Percentiles rank a stretch among this genome's conserved stretches.
Conservation (phyloP, 805 yeast species). For the Saccharomycopsis javanensis region DNA sequence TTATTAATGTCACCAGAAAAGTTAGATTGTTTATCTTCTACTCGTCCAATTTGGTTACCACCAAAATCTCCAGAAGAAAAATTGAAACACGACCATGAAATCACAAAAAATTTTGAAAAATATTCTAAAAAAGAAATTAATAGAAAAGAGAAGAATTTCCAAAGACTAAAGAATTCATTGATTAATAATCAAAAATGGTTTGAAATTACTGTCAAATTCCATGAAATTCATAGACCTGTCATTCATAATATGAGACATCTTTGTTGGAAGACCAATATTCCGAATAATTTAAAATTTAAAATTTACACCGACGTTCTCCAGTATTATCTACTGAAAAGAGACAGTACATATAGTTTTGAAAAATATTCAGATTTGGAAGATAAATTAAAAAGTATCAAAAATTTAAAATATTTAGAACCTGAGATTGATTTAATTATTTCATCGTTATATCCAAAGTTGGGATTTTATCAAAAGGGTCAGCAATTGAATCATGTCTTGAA, state of each 20-base stretch:
- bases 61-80: conserved; percentile 50
- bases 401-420: conserved; percentile 14
- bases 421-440: conserved; percentile 17
- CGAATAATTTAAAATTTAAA: conserved; percentile 13
- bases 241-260: conserved; percentile 15
- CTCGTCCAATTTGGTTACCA: conserved; percentile 66
- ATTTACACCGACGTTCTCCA: conserved; percentile 14
- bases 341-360: conserved; percentile 8
- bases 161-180: conserved; percentile 10
- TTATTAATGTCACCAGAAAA: conserved; percentile 53
- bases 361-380: background rate
- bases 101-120: conserved; percentile 27
- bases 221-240: conserved; percentile 17
- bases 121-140: conserved; percentile 16
- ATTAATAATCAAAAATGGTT: conserved; percentile 20
- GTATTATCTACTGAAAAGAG: conserved; percentile 9
- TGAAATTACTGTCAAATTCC: conserved; percentile 17
- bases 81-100: conserved; percentile 46
- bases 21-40: conserved; percentile 41
- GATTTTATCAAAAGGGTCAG: conserved; percentile 15
- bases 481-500: conserved; percentile 9
- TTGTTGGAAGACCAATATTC: conserved; percentile 19
- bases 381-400: conserved; percentile 8
- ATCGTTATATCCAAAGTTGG: conserved; percentile 13
- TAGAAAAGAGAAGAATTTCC: conserved; percentile 13